phyloP scores from a whole-genome alignment of 352 stramenopile genomes.

The Pythium apleroticum region DNA sequence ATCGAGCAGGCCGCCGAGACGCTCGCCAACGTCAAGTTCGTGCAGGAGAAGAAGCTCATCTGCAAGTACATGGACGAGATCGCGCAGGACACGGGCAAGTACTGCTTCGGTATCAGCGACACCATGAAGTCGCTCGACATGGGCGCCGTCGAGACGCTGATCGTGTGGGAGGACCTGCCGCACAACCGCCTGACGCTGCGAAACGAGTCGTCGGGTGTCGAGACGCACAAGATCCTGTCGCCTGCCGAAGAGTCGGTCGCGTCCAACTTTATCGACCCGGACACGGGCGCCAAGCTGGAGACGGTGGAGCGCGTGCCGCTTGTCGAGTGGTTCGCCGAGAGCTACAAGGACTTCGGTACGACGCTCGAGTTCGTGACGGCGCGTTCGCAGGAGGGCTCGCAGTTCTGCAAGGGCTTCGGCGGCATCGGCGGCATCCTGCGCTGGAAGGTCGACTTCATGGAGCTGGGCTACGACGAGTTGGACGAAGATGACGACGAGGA shows the following conservation, averaged over 20 bases:
- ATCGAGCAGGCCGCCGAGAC: slow-evolving; percentile 98
- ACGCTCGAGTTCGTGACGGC: slow-evolving; percentile 99
- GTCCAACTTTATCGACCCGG: slow-evolving; percentile 94
- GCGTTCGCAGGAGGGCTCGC: slow-evolving; percentile 96
- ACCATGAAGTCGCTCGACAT: slow-evolving; percentile 98
- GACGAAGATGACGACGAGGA: slow-evolving; percentile 90
- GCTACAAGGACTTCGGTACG: slow-evolving; percentile 99
- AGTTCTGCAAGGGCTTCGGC: slow-evolving; percentile 99
- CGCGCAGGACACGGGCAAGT: slow-evolving; percentile 97
- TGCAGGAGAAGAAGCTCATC: slow-evolving; percentile 99
- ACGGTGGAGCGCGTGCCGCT: slow-evolving; percentile 95
- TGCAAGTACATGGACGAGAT: slow-evolving; percentile 99
- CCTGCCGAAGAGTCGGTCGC: slow-evolving; percentile 91
- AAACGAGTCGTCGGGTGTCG: slow-evolving; percentile 91
- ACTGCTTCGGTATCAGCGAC: slow-evolving; percentile 99
- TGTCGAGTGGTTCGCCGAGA: slow-evolving; percentile 99
- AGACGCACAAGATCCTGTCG: slow-evolving; percentile 81
- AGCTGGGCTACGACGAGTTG: slow-evolving; percentile 93
- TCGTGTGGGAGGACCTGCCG: slow-evolving; percentile 99
- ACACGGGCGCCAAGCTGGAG: slow-evolving; percentile 96
- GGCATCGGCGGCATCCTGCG: slow-evolving; percentile 98
- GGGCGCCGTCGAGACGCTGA: slow-evolving; percentile 98
- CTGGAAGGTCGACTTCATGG: slow-evolving; percentile 99
- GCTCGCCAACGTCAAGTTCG: slow-evolving; percentile 98
- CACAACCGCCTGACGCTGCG: slow-evolving; percentile 93